Base-by-base conservation (phyloP, 2,329 filamentous ascomycete species). In the Exophiala xenobiotica region DNA sequence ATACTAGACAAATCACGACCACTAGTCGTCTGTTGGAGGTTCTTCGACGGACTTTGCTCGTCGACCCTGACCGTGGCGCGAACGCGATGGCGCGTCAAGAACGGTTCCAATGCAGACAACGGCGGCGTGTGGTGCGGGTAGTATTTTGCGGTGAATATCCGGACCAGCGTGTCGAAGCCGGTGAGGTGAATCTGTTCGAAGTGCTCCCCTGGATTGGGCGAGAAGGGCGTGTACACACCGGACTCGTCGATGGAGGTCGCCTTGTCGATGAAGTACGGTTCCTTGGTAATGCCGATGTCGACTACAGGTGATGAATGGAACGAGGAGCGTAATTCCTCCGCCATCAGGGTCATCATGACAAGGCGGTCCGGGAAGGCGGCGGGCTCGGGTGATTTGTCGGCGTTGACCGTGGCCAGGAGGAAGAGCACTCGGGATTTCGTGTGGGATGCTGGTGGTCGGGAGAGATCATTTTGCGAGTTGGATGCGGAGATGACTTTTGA, bases 341-440 rank as follows among this genome's bases (percentile, higher is more conserved):
- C 74, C 40, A 76, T 72, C 6, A 74, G 53, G 38, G 67, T 67
- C 74, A 77, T 77, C 74, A 77, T 76, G 11, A 67, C 67, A 18
- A 77, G 64, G 6, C 74, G 67, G 57, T 76, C 73, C 62, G 76
- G 74, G 46, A 77, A 77, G 6, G 63, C 62, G 14, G 73, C 74
- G 1, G 74, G 74, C 55, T 74, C 75, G 22, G 71, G 66, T 9
- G 79, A 76, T 60, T 85, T 85, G 64, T 86, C 82, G 14, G 82
- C 82, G 72, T 86, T 86, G 62, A 82, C 76, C 0, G 79, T 83
- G 38, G 80, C 81, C 46, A 85, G 79, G 1, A 85, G 72, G 1
- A 86, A 72, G 3, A 85, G 66, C 2, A 85, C 63, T 6, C 81
- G 38, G n/a, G 38, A n/a, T 1, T 66, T 48, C 67, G 67, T 3